phyloP scores from a whole-genome alignment of 2,329 filamentous ascomycete genomes.

The Diaporthe humulicola region DNA sequence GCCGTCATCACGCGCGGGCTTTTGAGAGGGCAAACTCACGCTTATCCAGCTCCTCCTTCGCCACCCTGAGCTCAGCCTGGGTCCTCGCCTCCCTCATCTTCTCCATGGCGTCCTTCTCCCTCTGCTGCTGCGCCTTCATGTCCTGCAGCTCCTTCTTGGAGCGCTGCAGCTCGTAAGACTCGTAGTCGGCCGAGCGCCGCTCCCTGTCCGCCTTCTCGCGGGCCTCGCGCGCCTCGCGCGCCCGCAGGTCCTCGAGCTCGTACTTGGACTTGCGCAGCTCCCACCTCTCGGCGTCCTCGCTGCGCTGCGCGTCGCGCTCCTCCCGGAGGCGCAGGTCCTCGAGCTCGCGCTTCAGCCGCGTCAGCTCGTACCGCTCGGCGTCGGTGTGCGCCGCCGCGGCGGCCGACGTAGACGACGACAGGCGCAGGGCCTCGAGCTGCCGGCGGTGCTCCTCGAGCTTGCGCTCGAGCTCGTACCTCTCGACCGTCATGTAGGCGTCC shows the following conservation, averaged over 20 bases:
- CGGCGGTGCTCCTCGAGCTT: slow-evolving; percentile 39
- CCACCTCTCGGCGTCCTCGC: slow-evolving; percentile 48
- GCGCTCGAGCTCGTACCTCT: slow-evolving; percentile 53
- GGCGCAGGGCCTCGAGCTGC: slow-evolving; percentile 39
- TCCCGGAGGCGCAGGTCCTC: slow-evolving; percentile 58
- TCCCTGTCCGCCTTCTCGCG: slow-evolving; percentile 41
- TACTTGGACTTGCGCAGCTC: slow-evolving; percentile 54
- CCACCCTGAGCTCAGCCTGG: slow-evolving; percentile 63
- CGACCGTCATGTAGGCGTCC: slow-evolving; percentile 54
- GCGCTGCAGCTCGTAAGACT: slow-evolving; percentile 53
- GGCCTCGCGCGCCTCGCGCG: slow-evolving; percentile 37
- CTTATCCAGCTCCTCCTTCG: slow-evolving; percentile 62
- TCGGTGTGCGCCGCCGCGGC: slow-evolving; percentile 46
- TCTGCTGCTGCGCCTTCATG: slow-evolving; percentile 51
- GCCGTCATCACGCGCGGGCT: not conserved
- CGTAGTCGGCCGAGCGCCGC: slow-evolving; percentile 43
- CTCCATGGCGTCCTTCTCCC: slow-evolving; percentile 50
- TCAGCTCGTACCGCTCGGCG: slow-evolving; percentile 50
- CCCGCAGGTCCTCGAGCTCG: slow-evolving; percentile 51
- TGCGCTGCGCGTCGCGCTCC: slow-evolving; percentile 54
- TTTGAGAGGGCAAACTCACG: slow-evolving; percentile 41
- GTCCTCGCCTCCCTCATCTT: slow-evolving; percentile 57
- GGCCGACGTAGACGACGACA: slow-evolving; percentile 7
- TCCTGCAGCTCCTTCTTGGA: slow-evolving; percentile 57
- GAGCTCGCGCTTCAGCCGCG: slow-evolving; percentile 57